Evolutionary conservation across 129 eudicot species (phyloP), one percentile per base, ranked within the genome.

Genomic region (Kitagawia praeruptora): DNA sequence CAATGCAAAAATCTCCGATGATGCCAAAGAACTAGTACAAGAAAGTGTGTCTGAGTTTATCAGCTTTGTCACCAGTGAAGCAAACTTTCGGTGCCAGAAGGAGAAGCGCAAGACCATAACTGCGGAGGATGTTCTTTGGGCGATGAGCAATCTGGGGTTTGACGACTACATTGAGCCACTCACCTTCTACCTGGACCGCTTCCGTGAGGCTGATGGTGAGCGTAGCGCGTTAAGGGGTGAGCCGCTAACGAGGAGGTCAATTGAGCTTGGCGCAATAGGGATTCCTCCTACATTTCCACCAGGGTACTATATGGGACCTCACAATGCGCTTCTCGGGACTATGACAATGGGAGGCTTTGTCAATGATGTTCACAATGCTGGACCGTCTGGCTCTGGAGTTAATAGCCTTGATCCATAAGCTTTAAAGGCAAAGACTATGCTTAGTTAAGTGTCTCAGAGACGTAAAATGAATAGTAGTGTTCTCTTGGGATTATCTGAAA

Each of bases 91-190:
- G 5, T 95, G 99, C 83, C 99, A 92, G 76, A 88, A 89, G 13
- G 98, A 95, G 91, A 97, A 92, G 64, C 84, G 98, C n/a, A 95
- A 95, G 91, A 95, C 99, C 53, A 90, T 95, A 78, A 95, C 99
- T 0, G 99, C 99, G 4, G 99, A 95, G 79, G 98, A 95, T 80
- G 93, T 95, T n/a, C 88, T 95, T 0, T 95, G 98, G 99, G 99
- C 97, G 48, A 90, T 95, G 99, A 89, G 91, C 89, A 95, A 86
- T 80, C 85, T 95, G 3, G 99, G 99, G 12, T 95, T 95, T 34
- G 99, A 92, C 47, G 99, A 95, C 88, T 95, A 95, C 81, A 87
- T 95, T 25, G 99, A 92, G 69, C 99, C 99, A 0, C 85, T 95
- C 70, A 92, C 97, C 1, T 25, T 95, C 40, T 95, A 95, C 83